A percentile compares a stretch with the other conserved stretches of the same genome.
Conservation (phyloP, 1,284 basidiomycete genomes). For the Sanghuangporus weigelae region DNA sequence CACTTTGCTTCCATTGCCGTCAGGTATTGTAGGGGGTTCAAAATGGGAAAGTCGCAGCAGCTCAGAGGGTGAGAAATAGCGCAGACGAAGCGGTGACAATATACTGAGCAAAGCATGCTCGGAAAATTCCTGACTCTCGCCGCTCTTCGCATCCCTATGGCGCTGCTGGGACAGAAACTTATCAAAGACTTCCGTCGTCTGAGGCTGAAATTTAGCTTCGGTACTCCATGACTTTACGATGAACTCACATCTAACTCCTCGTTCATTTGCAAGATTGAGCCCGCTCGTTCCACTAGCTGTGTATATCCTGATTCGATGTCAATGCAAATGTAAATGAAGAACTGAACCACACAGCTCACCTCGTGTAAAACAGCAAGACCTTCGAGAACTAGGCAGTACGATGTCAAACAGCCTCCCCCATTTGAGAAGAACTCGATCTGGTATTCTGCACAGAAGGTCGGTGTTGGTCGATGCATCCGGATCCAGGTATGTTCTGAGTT, state of each 20-base stretch:
- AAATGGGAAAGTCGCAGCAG: conserved; percentile 66
- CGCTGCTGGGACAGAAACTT: conserved; percentile 38
- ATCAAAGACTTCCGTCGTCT: conserved; percentile 63
- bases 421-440: conserved; percentile 59
- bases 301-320: conserved; percentile 52
- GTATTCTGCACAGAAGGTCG: conserved; percentile 34
- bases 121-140: conserved; percentile 26
- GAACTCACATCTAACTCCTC: conserved; percentile 52
- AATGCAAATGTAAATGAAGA: not conserved
- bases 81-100: conserved; percentile 50
- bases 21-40: conserved; percentile 24
- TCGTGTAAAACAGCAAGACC: conserved; percentile 75
- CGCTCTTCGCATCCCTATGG: not conserved
- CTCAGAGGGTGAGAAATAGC: conserved; percentile 70
- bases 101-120: conserved; percentile 36
- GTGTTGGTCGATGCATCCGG: not conserved
- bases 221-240: not conserved
- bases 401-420: conserved; percentile 79
- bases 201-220: conserved; percentile 7
- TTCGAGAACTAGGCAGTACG: conserved; percentile 52
- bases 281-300: conserved; percentile 65
- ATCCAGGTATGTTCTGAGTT: conserved; percentile 47
- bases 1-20: conserved; percentile 1
- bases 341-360: conserved; percentile 35
- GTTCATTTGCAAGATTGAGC: conserved; percentile 69